phyloP scores from a whole-genome alignment of 1,284 basidiomycete species.

The Boletus holoroseus region DNA sequence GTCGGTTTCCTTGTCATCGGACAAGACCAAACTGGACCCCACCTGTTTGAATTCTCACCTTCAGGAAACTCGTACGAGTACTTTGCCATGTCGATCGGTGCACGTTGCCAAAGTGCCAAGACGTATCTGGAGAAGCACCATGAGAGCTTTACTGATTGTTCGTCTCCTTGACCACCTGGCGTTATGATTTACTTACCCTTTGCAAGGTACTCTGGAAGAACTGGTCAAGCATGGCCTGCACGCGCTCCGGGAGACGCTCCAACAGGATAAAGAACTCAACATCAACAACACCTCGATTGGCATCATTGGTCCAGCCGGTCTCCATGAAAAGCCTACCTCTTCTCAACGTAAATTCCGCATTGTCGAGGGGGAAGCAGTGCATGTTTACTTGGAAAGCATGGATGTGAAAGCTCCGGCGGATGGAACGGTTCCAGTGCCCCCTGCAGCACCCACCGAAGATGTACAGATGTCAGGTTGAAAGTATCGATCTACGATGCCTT shows the following conservation, averaged over 20 bases:
- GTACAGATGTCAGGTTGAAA: constrained; percentile 72
- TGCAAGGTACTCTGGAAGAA: constrained; percentile 72
- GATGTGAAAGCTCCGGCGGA: constrained; percentile 52
- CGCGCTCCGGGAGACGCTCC: constrained; percentile 89
- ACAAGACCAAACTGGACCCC: constrained; percentile 90
- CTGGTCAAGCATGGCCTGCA: constrained; percentile 89
- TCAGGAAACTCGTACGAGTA: constrained; percentile 98
- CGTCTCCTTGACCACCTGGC: constrained; percentile 28
- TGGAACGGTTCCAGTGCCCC: constrained; percentile 35
- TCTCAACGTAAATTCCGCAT: constrained; percentile 67
- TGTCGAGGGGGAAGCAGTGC: constrained; percentile 70
- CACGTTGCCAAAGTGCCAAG: constrained; percentile 95
- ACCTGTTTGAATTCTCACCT: constrained; percentile 97
- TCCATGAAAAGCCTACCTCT: constrained; percentile 49
- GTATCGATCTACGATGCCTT: constrained; percentile 16
- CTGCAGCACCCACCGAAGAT: constrained; percentile 47
- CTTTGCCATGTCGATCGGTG: constrained; percentile 97
- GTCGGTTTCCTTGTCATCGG: constrained; percentile 98
- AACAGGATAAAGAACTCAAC: constrained; percentile 94
- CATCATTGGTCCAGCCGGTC: constrained; percentile 71
- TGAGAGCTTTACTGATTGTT: constrained; percentile 80
- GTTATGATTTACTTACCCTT: constrained; percentile 1
- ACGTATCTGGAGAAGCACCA: constrained; percentile 97
- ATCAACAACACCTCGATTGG: constrained; percentile 90
- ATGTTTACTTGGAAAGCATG: constrained; percentile 69